Evolutionary conservation across 208 protist species (phyloP), one percentile per base, ranked within the genome.

Genomic region (Leishmania tarentolae): DNA sequence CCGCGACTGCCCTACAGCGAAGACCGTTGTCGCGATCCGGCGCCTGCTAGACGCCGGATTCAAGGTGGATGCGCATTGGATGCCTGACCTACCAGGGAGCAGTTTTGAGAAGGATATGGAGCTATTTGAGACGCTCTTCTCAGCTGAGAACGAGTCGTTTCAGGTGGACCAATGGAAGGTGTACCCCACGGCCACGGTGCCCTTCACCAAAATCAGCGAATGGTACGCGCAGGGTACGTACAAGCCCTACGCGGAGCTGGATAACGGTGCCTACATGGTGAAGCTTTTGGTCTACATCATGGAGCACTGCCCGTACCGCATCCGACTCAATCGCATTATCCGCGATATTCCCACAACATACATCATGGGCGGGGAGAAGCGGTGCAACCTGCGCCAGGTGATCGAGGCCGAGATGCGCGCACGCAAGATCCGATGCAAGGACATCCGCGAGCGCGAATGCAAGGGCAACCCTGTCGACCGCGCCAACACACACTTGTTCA

Each of bases 61-160:
- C 88, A 99, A 99, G 89, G 97, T 99, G 11, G 98, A 99, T 68
- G 96, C 98, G 0, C 99, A 99, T 86, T 99, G 99, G 97, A 99
- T 99, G 99, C 99, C 99, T 1, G 99, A 99, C 92, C 88, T 99
- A 35, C 99, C 99, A 9, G 98, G 98, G 77, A 98, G 98, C 81
- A 98, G 92, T 72, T 94, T 98, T 75, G 96, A 98, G 73, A 92
- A 99, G 76, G 99, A 99, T 87, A 85, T 98, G 37, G 93, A 97
- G 78, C 94, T 98, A 78, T 99, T 99, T 81, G 82, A 97, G 75
- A 91, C 83, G 2, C 91, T 98, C 56, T 91, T 96, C 75, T 95
- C 92, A 2, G 3, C 35, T 11, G 93, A 98, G 35, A 97, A 98
- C 79, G 97, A 99, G 74, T 88, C 80, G 31, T 99, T 99, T 80